Evolutionary conservation across 305 asterid genomes (phyloP), one percentile per base, ranked within the genome.

Genomic region (Fraxinus angustifolia): DNA sequence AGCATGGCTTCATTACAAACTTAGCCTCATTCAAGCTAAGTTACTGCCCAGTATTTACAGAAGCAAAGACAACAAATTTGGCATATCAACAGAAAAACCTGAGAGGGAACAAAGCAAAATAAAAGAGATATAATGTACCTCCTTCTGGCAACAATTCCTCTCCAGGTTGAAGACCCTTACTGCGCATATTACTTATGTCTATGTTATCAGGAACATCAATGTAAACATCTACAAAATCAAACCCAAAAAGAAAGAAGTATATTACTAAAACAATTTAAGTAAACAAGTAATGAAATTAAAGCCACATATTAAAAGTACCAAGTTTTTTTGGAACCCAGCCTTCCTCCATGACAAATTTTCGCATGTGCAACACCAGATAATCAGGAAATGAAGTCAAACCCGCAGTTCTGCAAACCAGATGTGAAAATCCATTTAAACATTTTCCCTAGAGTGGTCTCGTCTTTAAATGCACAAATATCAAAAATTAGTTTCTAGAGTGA

Each of bases 281-380:
- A 72, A 76, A 76, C 45, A 53, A 74, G 75, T 50, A 50, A 76
- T 53, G 72, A 84, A 79, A 73, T 68, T 60, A 8, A 72, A 88
- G 83, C 76, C 21, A 14, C 35, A 67, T 67, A 53, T 0, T 6
- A 60, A 23, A 58, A 81, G 72, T 82, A 93, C 99, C 99, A 82
- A 96, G 95, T 84, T 96, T 94, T 87, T 94, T 96, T 4, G 99
- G 97, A 73, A 94, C 99, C 98, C 98, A 96, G 77, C 99, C 99
- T 48, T 88, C 97, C 88, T 92, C 98, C 88, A 93, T 84, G 67
- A 96, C 95, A 82, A 96, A 96, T 85, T 96, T 96, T 75, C 97
- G 91, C 98, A 96, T 96, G 83, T 96, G 99, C 90, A 96, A 87
- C 53, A 96, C 98, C 91, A 96, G 87, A 86, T 91, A 94, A 89